Base-by-base conservation (phyloP, 495 filamentous ascomycete genomes). In the Daldinia childiae region DNA sequence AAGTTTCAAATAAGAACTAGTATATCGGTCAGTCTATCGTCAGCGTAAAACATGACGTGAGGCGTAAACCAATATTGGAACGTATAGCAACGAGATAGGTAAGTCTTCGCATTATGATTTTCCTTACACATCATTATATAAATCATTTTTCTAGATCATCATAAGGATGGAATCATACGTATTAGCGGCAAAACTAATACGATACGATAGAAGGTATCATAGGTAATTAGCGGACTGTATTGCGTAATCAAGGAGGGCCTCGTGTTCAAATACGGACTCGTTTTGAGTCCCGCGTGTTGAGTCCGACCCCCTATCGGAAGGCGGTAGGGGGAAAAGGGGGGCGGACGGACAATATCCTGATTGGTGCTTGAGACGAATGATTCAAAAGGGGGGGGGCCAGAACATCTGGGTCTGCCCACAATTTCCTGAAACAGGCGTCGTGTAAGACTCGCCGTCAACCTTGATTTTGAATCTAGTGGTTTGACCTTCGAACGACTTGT, bases 31-130 rank as follows among this genome's bases (percentile, higher is more conserved):
- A 19, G 43, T 48, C 21, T 54, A 21, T 58, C 29, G 58, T 72
- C 64, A 72, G 69, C 69, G 60, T 72, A 72, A 67, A 64, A 48
- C 69, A 64, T 72, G 69, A 72, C 69, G 60, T 72, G 69, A 72
- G 69, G 62, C 34, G 11, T 29, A 43, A 24, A 58, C 34, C 57
- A 61, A 58, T 34, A 36, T 57, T 32, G 29, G 30, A 19, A 55
- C 29, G 62, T 39, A 71, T 36, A 26, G 12, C 1, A 57, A 58
- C 68, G 29, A 71, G 32, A 66, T 62, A 58, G 58, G 68, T 1
- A 58, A 62, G 39, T 14, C 27, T 11, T 48, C 21, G 26, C 38
- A 59, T 52, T 59, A 12, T 32, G 21, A 58, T 51, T 36, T 24
- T 48, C 36, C 24, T 29, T 21, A 70, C 26, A 4, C 50, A 21